A percentile compares a stretch with the other conserved stretches of the same genome.
Evolutionary conservation across 208 protist species (phyloP).

Genomic region (Hexamita inflata): DNA sequence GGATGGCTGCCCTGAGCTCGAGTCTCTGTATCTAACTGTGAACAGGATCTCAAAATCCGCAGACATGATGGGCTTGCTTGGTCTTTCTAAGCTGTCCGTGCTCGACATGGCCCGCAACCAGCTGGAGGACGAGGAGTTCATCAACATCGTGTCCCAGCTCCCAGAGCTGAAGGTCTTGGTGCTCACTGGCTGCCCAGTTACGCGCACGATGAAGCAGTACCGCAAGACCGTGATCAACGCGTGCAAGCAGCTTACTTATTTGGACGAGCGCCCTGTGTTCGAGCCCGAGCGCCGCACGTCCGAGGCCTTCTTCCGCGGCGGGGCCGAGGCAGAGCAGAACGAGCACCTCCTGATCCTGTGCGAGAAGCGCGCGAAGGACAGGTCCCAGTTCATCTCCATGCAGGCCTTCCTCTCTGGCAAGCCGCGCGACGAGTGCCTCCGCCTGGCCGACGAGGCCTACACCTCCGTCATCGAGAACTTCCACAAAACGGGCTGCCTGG

Average conservation of each 20-base stretch:
- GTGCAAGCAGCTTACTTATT: conserved; percentile 56
- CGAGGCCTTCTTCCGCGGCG: conserved; percentile 61
- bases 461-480: too few species aligned
- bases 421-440: conserved; percentile 16
- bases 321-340: conserved; percentile 50
- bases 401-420: conserved; percentile 3
- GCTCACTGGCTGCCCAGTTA: conserved; percentile 60
- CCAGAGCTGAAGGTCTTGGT: conserved; percentile 59
- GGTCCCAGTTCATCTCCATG: not conserved
- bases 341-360: not conserved
- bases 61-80: conserved; percentile 51
- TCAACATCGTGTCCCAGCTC: conserved; percentile 58
- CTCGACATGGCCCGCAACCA: conserved; percentile 71
- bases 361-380: conserved; percentile 14
- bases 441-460: not conserved
- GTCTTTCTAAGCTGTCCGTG: conserved; percentile 56
- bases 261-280: conserved; percentile 71
- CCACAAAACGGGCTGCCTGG: too few species aligned
- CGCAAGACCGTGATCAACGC: conserved; percentile 60
- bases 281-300: conserved; percentile 61
- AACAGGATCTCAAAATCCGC: conserved; percentile 54
- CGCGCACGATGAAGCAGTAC: conserved; percentile 51
- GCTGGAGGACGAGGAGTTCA: conserved; percentile 57
- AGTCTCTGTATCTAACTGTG: conserved; percentile 58
- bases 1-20: conserved; percentile 44